These are phyloP conservation scores for Moricandia arvensis DNA, from an alignment of 345 rosid genomes.

Conservation along the genomic window DNA sequence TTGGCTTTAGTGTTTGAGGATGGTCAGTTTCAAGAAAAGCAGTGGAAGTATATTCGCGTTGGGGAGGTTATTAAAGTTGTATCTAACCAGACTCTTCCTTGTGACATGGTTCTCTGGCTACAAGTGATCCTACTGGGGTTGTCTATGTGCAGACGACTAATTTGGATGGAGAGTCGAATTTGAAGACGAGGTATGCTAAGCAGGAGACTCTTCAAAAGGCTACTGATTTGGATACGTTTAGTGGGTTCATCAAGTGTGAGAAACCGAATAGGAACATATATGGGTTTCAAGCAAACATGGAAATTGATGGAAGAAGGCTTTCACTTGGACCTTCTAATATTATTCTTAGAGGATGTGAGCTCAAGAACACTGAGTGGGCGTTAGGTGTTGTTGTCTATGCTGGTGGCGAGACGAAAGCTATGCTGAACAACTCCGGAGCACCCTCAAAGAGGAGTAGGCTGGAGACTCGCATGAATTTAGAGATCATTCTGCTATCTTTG, in stretches of 20 bases:
- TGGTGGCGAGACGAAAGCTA: slow-evolving; percentile 90
- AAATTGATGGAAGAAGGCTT: slow-evolving; percentile 72
- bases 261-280: slow-evolving; percentile 93
- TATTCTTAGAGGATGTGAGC: slow-evolving; percentile 88
- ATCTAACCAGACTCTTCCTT: slow-evolving; percentile 79
- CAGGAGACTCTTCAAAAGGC: slow-evolving; percentile 79
- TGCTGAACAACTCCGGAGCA: slow-evolving; percentile 94
- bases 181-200: slow-evolving; percentile 96
- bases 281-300: slow-evolving; percentile 90
- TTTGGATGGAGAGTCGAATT: slow-evolving; percentile 92
- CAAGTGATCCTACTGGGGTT: slow-evolving; percentile 96
- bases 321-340: slow-evolving; percentile 97
- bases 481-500: slow-evolving; percentile 77
- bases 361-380: slow-evolving; percentile 85
- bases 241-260: slow-evolving; percentile 84
- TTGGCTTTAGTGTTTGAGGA: slow-evolving; percentile 58
- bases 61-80: slow-evolving; percentile 78
- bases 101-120: slow-evolving; percentile 88
- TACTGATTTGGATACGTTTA: slow-evolving; percentile 52
- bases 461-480: slow-evolving; percentile 80
- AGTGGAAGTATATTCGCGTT: slow-evolving; percentile 76
- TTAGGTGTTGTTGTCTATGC: slow-evolving; percentile 83
- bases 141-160: slow-evolving; percentile 94
- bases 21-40: slow-evolving; percentile 59
- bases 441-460: slow-evolving; percentile 95